Base-by-base conservation (phyloP, 2,329 filamentous ascomycete species). In the Exophiala aquamarina region DNA sequence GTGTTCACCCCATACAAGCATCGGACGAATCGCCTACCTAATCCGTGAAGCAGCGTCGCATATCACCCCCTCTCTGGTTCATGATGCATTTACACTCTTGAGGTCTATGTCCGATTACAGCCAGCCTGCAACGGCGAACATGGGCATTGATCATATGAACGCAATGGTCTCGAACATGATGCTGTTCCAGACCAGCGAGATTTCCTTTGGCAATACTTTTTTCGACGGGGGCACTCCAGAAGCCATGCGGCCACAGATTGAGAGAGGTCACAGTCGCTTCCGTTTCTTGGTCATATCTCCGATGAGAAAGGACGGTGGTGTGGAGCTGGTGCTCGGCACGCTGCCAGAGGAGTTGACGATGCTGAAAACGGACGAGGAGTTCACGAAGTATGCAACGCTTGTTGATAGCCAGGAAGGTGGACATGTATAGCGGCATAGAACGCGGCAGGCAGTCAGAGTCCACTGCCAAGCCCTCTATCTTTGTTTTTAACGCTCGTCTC, bases 211-310 rank as follows among this genome's bases (percentile, higher is more conserved):
- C n/a, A n/a, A n/a, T n/a, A 40, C 19, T n/a, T 54, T 62, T 21
- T 61, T 62, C 29, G 58, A 44, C 20, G 50, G 54, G 20, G 60
- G 61, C 14, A 51, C 37, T 3, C 62, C 62, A 2, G 54, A 61
- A 38, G 50, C 52, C 3, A 46, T 64, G 54, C 35, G 62, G 32
- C 61, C 61, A 5, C 62, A 61, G 45, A 45, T 63, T 3, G 60
- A 63, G 11, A 58, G 61, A 4, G 57, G 53, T 0, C 50, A 53
- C 18, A 36, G 49, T 2, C 49, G 55, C 1, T 62, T 65, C 41
- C 54, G 62, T 13, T 64, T 64, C 32, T 35, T 59, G 29, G 52
- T 61, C 10, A 51, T 64, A 8, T 56, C 44, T 39, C 62, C 62
- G 1, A 41, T 64, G 51, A 61, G 52, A 34, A 21, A 37, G 3